Evolutionary conservation across 257 asterid genomes (phyloP), one percentile per base, ranked within the genome.

Genomic region (Lavandula angustifolia): DNA sequence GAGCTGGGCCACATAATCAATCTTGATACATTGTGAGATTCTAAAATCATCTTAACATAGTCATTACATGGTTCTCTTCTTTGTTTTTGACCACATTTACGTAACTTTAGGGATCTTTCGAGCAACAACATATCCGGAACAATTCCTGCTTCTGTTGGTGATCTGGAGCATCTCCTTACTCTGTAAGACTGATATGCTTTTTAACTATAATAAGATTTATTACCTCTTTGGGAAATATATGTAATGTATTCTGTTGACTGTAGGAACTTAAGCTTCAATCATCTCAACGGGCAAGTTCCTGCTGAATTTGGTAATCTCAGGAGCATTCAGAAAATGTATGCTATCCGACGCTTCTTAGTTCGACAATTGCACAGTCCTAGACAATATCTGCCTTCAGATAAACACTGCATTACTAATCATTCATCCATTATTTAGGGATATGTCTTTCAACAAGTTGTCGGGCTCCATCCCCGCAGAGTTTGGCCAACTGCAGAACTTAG

Each of bases 141-240:
- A 9, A 63, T 94, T 73, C 99, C 99, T 18, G 83, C 89, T 63
- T 87, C 97, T 6, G 84, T 87, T 22, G 99, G 99, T 55, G 95
- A 87, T 76, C 76, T 94, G 72, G 99, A 94, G 83, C 99, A 94
- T 76, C 96, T 94, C 60, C 95, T 94, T 68, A 90, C 82, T 34
- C 73, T 94, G 99, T 94, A 80, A 67, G 97, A 55, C 11, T 34
- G 8, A 9, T 17, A 16, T 22, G 29, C 38, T 57, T 55, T 14
- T 10, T 2, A 17, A 40, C 5, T 16, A 18, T 0, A 4, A 11
- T 18, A 7, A 10, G 18, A 18, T 59, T 22, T 29, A 59, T 59
- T 11, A 9, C 10, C 10, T 58, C 1, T 2, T 11, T 34, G 1
- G n/a, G 1, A 22, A 60, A 22, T 0, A 46, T 55, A 11, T 32